These are phyloP conservation scores for Nevesoporus exiguus DNA, from an alignment of 768 basidiomycete species.

Conservation along the genomic window DNA sequence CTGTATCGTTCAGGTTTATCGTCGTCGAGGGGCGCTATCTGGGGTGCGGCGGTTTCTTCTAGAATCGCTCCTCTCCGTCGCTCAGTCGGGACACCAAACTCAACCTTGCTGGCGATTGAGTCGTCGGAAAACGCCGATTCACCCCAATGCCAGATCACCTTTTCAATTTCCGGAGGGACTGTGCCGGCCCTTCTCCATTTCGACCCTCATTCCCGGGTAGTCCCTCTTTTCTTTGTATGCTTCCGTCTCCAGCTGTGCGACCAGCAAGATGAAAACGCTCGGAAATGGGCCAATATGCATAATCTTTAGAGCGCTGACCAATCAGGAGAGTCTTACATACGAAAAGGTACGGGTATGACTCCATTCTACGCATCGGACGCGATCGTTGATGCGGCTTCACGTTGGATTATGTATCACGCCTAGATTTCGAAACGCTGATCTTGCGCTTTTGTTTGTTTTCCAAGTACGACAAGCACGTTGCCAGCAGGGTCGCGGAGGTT, in stretches of 20 bases:
- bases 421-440: neutral
- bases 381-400: slow-evolving; percentile 17
- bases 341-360: slow-evolving; percentile 5
- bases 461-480: neutral
- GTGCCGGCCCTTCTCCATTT: neutral
- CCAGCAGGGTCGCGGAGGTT: slow-evolving; percentile 1
- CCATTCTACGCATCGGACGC: slow-evolving; percentile 17
- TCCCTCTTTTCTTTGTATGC: neutral
- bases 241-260: neutral
- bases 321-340: slow-evolving; percentile 14
- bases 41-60: neutral
- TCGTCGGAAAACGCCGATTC: slow-evolving; percentile 3
- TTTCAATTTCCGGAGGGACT: neutral
- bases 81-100: neutral
- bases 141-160: neutral
- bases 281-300: neutral
- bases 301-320: neutral
- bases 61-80: neutral
- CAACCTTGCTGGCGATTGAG: slow-evolving; percentile 2
- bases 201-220: slow-evolving; percentile 9
- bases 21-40: neutral
- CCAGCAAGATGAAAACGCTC: neutral
- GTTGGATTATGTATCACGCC: slow-evolving; percentile 4
- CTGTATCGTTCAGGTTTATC: neutral
- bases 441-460: neutral